Percentiles rank a stretch among this genome's conserved stretches.
Conservation (phyloP, 2,329 filamentous ascomycete genomes). For the Botrytis medusae region DNA sequence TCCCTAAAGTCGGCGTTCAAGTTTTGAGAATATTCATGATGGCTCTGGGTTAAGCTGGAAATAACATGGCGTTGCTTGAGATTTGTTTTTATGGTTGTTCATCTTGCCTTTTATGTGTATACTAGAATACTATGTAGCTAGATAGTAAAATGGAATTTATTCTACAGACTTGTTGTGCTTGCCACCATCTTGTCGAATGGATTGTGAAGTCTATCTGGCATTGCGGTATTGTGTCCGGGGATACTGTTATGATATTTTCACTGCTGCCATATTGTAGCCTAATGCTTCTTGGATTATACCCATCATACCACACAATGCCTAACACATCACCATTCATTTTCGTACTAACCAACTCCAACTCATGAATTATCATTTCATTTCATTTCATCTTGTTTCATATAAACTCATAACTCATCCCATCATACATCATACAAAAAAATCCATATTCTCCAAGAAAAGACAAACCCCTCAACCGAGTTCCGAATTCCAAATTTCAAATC, state of each 20-base stretch:
- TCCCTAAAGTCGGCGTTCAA: not conserved
- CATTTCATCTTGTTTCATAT: not conserved
- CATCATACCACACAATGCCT: no score
- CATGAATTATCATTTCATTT: not conserved
- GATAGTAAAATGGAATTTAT: not conserved
- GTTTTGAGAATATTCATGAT: not conserved
- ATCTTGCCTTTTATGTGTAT: not conserved
- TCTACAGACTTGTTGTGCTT: not conserved
- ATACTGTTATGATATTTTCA: not conserved
- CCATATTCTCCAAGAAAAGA: not conserved
- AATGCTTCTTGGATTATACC: not conserved
- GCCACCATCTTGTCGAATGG: not conserved
- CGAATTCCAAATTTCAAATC: not conserved
- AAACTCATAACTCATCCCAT: not conserved
- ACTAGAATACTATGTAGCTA: not conserved
- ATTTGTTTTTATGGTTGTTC: conserved; percentile 1
- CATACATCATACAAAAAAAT: not conserved
- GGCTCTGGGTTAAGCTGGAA: not conserved
- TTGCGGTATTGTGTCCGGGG: not conserved
- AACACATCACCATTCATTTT: not conserved
- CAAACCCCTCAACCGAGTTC: not conserved
- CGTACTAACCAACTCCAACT: not conserved
- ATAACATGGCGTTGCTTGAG: not conserved
- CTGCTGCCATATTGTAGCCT: not conserved
- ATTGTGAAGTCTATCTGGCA: not conserved